Evolutionary conservation across 2,329 filamentous ascomycete species (phyloP).

Genomic region (Phyllosticta capitalensis): DNA sequence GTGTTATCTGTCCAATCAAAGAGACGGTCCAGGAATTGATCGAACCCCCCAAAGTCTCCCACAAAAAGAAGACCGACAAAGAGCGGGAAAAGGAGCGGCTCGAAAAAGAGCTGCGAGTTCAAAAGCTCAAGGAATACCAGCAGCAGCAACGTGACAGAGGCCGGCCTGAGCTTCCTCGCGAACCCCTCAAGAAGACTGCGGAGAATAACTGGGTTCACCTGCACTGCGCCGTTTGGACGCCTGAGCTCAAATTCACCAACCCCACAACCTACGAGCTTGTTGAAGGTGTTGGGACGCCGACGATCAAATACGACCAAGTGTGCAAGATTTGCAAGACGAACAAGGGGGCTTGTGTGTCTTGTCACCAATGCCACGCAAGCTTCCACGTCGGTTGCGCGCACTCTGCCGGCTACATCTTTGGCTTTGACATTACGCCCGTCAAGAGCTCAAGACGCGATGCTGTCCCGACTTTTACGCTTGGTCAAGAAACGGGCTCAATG

Average conservation of each 20-base stretch:
- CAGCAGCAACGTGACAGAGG: conserved; percentile 76
- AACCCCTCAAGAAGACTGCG: conserved; percentile 84
- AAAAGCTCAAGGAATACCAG: conserved; percentile 71
- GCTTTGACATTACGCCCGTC: conserved; percentile 82
- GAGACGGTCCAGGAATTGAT: conserved; percentile 74
- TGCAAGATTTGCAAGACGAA: conserved; percentile 77
- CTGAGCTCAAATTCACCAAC: conserved; percentile 87
- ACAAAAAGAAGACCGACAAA: conserved; percentile 86
- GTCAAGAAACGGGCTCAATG: conserved; percentile 67
- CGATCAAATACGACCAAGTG: conserved; percentile 68
- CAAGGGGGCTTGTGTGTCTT: conserved; percentile 71
- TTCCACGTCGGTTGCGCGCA: conserved; percentile 90
- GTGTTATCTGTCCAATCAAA: conserved; percentile 80
- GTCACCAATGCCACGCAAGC: conserved; percentile 59
- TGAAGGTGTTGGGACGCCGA: conserved; percentile 67
- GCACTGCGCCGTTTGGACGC: conserved; percentile 81
- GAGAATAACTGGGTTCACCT: conserved; percentile 99
- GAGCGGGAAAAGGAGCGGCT: conserved; percentile 80
- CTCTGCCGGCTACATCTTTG: conserved; percentile 70
- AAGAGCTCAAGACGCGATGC: conserved; percentile 82
- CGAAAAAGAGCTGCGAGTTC: conserved; percentile 74
- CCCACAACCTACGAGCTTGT: conserved; percentile 73
- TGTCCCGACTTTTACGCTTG: conserved; percentile 68
- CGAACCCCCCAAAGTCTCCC: conserved; percentile 66
- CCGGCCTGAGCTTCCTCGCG: conserved; percentile 72